Evolutionary conservation across 345 rosid species (phyloP).

Genomic region (Fremontodendron californicum): DNA sequence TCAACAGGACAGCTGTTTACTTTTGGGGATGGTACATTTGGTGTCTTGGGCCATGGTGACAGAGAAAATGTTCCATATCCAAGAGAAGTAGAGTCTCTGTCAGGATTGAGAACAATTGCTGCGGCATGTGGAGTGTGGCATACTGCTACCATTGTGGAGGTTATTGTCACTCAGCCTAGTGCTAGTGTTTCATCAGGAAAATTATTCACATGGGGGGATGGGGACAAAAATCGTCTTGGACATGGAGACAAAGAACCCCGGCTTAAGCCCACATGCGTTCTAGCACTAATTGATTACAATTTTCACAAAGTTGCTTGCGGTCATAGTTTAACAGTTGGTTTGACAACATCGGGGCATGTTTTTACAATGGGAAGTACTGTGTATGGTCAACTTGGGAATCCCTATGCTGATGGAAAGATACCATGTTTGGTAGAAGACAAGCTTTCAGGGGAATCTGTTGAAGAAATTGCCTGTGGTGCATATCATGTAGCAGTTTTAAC

Average conservation of each 20-base stretch:
- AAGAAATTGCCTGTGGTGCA: conserved; percentile 87
- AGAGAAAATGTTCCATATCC: conserved; percentile 63
- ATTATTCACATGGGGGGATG: conserved; percentile 98
- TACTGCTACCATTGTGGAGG: conserved; percentile 94
- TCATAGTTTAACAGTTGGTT: conserved; percentile 85
- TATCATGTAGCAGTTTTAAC: conserved; percentile 84
- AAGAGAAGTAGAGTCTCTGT: conserved; percentile 81
- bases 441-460: conserved; percentile 62
- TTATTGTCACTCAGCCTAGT: conserved; percentile 74
- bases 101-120: conserved; percentile 75
- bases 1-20: conserved; percentile 85
- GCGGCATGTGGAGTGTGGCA: conserved; percentile 99
- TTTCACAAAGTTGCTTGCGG: conserved; percentile 88
- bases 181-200: conserved; percentile 75
- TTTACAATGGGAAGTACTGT: conserved; percentile 91
- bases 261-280: conserved; percentile 88
- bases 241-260: conserved; percentile 94
- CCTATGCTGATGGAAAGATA: conserved; percentile 70
- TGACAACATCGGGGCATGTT: conserved; percentile 73
- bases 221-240: conserved; percentile 91
- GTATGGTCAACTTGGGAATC: conserved; percentile 93
- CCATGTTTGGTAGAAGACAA: conserved; percentile 73
- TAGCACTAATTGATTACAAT: conserved; percentile 70
- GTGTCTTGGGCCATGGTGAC: conserved; percentile 91
- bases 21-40: conserved; percentile 95